Evolutionary conservation across 208 protist genomes (phyloP).

Genomic region (Wallacemonas sp.): DNA sequence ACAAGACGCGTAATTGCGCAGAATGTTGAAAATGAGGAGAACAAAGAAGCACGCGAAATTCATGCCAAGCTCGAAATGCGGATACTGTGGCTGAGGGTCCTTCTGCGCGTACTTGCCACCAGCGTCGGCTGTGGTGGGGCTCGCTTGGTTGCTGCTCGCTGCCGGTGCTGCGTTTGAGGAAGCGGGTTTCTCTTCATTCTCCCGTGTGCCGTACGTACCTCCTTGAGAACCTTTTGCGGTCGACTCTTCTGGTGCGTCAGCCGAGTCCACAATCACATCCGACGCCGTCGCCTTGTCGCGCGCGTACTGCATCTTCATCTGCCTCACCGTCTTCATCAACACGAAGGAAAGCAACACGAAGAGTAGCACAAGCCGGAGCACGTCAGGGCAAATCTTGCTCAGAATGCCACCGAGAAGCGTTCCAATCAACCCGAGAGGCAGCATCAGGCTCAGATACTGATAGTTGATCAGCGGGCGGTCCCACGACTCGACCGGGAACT

Average conservation of each 20-base stretch:
- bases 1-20: conserved; percentile 37
- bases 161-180: neutral
- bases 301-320: conserved; percentile 60
- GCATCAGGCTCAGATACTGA: conserved; percentile 72
- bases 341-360: conserved; percentile 62
- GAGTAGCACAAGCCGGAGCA: conserved; percentile 72
- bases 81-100: conserved; percentile 55
- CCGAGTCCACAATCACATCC: conserved; percentile 21
- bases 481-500: conserved; percentile 42
- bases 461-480: conserved; percentile 85
- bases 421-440: conserved; percentile 72
- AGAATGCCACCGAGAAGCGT: conserved; percentile 72
- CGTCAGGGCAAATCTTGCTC: conserved; percentile 74
- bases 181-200: neutral
- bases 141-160: neutral
- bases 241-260: conserved; percentile 4
- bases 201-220: neutral
- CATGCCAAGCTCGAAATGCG: conserved; percentile 40
- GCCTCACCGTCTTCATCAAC: conserved; percentile 56
- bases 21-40: conserved; percentile 65
- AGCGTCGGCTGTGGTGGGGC: neutral
- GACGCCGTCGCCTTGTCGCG: conserved; percentile 16
- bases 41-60: conserved; percentile 58
- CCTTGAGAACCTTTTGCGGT: no score
- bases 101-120: neutral